A percentile compares a stretch with the other conserved stretches of the same genome.
These are phyloP conservation scores for Trichosporon faecale DNA, from an alignment of 1,284 basidiomycete genomes.

Conservation along the genomic window DNA sequence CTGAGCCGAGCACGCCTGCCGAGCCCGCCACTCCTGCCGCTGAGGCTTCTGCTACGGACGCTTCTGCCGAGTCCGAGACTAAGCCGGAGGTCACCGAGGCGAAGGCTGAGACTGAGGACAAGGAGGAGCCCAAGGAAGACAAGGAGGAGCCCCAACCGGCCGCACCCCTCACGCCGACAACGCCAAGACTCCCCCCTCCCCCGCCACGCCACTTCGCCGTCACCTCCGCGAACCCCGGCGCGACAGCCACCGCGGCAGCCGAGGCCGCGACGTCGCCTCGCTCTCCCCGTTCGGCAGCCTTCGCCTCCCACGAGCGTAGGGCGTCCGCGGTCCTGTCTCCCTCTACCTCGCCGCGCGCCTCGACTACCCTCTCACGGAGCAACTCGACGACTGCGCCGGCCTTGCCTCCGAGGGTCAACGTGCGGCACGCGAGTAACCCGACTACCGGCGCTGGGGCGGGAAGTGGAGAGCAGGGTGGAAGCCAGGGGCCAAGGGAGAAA, in stretches of 20 bases:
- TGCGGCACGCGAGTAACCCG: neutral
- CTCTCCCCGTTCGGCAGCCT: neutral
- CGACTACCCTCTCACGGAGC: neutral
- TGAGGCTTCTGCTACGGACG: neutral
- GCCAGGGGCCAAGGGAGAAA: slow-evolving; percentile 25
- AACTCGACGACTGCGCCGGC: slow-evolving; percentile 18
- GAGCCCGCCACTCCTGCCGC: neutral
- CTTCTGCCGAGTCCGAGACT: neutral
- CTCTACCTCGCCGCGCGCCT: neutral
- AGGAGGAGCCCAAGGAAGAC: slow-evolving; percentile 9
- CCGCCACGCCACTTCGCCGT: neutral
- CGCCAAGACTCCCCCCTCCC: neutral
- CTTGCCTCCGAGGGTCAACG: neutral
- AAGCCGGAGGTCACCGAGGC: neutral
- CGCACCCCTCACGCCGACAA: neutral
- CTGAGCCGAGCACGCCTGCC: neutral
- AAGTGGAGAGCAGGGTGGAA: neutral
- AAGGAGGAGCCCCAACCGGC: slow-evolving; percentile 8
- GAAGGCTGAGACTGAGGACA: slow-evolving; percentile 17
- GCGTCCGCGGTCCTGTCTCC: neutral
- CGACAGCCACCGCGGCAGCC: neutral
- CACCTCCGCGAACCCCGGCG: slow-evolving; percentile 2
- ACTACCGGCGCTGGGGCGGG: slow-evolving; percentile 22
- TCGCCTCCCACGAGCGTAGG: slow-evolving; percentile 5
- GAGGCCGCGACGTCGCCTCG: neutral